phyloP scores from a whole-genome alignment of 2,329 filamentous ascomycete species.

The Apiospora kogelbergensis region DNA sequence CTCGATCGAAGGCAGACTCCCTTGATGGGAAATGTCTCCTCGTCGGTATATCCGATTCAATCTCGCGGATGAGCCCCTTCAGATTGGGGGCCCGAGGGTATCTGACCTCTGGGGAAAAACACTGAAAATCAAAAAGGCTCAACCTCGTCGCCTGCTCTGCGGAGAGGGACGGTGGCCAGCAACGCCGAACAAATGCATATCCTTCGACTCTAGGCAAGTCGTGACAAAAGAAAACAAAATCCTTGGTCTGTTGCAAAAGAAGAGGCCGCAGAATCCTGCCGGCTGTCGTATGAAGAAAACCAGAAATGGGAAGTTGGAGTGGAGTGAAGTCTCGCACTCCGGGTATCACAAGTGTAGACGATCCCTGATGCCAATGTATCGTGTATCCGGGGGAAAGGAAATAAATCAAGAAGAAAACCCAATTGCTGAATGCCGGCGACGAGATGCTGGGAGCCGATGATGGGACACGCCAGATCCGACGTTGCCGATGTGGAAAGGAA shows the following conservation, averaged over 20 bases:
- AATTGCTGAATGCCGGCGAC: not conserved
- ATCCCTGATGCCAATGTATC: slow-evolving; percentile 28
- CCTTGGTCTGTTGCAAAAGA: not conserved
- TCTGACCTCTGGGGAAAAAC: not conserved
- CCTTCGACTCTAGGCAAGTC: not conserved
- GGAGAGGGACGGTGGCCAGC: not conserved
- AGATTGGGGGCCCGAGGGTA: slow-evolving; percentile 3
- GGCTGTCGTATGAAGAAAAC: not conserved
- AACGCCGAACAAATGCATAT: slow-evolving; percentile 6
- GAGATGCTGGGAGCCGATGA: not conserved
- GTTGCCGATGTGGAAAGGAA: not conserved
- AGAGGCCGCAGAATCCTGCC: not conserved
- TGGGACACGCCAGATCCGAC: not conserved
- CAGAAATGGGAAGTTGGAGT: slow-evolving; percentile 26
- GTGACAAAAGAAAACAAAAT: not conserved
- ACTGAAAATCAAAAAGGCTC: not conserved
- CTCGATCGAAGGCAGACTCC: not conserved
- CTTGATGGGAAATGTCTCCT: slow-evolving; percentile 1
- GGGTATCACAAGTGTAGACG: slow-evolving; percentile 32
- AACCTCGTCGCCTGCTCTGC: not conserved
- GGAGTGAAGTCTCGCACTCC: slow-evolving; percentile 30
- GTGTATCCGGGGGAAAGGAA: slow-evolving; percentile 18
- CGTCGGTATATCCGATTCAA: not conserved
- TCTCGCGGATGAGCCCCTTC: slow-evolving; percentile 4
- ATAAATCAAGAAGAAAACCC: not conserved